Percentiles rank a stretch among this genome's conserved stretches.
These are phyloP conservation scores for Leccinum pellstonianum DNA, from an alignment of 768 basidiomycete genomes.

Conservation along the genomic window DNA sequence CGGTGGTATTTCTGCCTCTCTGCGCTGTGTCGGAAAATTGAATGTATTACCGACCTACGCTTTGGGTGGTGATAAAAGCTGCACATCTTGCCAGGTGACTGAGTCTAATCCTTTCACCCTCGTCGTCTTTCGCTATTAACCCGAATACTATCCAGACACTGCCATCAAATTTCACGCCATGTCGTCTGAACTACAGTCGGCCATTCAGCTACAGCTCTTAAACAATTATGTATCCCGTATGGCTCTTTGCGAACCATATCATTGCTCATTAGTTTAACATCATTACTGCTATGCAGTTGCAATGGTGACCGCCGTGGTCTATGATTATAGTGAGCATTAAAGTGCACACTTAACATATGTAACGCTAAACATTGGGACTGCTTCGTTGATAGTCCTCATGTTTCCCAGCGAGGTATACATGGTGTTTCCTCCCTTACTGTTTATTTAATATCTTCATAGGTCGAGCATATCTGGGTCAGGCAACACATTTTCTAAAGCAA, in stretches of 20 bases:
- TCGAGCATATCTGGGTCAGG: not conserved
- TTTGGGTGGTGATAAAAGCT: not conserved
- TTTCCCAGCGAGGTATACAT: not conserved
- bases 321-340: not conserved
- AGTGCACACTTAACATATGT: not conserved
- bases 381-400: not conserved
- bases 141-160: not conserved
- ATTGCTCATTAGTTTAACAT: not conserved
- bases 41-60: not conserved
- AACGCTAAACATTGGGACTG: not conserved
- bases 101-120: not conserved
- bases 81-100: not conserved
- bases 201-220: not conserved
- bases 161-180: not conserved
- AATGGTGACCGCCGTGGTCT: not conserved
- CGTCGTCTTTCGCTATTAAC: not conserved
- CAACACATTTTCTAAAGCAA: not conserved
- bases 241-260: not conserved
- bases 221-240: not conserved
- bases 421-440: not conserved
- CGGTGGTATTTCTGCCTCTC: not conserved
- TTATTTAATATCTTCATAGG: not conserved
- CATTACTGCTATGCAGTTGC: not conserved
- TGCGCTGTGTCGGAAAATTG: not conserved
- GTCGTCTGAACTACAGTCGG: not conserved